Evolutionary conservation across 306 rosid genomes (phyloP).

Genomic region (Ceratonia siliqua): DNA sequence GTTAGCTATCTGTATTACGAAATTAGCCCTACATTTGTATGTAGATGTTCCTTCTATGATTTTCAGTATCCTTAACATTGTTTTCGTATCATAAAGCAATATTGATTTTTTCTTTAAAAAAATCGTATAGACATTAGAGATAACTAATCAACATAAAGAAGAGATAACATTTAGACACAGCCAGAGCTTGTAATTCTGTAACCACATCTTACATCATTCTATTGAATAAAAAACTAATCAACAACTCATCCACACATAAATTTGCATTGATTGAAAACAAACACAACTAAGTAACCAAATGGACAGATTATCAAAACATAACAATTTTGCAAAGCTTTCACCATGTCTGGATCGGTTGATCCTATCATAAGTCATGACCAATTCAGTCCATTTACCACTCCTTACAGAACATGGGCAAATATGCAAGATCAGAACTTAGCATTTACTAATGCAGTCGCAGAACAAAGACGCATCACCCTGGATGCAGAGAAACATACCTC

Average conservation of each 20-base stretch:
- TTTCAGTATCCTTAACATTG: background rate
- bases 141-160: background rate
- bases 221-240: background rate
- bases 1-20: background rate
- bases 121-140: background rate
- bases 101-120: background rate
- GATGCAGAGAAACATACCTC: conserved; percentile 45
- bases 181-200: background rate
- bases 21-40: background rate
- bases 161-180: background rate
- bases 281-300: conserved; percentile 6
- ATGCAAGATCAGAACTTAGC: conserved; percentile 24
- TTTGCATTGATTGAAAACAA: conserved; percentile 3
- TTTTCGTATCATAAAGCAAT: background rate
- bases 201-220: background rate
- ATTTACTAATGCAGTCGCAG: conserved; percentile 2
- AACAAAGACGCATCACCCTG: conserved; percentile 5
- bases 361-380: background rate
- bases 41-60: background rate
- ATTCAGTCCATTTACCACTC: background rate
- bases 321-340: background rate
- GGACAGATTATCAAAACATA: background rate
- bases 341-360: background rate
- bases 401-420: background rate
- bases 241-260: background rate